These are phyloP conservation scores for Neospermospora avenae DNA, from an alignment of 2,329 filamentous ascomycete species.

Conservation along the genomic window DNA sequence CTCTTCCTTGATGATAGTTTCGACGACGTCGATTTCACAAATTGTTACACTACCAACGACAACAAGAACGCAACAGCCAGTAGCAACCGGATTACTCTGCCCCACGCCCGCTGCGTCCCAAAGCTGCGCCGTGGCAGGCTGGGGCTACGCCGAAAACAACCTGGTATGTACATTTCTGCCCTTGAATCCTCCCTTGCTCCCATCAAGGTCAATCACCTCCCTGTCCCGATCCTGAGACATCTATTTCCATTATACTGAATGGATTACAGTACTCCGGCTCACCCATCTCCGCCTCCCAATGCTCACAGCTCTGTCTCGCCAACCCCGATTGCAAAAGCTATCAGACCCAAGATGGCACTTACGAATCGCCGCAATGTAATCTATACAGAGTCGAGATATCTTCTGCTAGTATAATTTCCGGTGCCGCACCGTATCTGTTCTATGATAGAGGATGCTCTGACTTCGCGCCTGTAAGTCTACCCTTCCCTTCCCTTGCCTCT, in stretches of 20 bases:
- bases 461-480: constrained; percentile 13
- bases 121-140: too few relatives aligned
- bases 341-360: constrained; percentile 13
- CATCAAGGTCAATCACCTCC: too few relatives aligned
- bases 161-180: too few relatives aligned
- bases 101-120: too few relatives aligned
- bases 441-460: constrained; percentile 18
- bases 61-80: not conserved
- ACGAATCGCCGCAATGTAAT: constrained; percentile 14
- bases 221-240: constrained; percentile 11
- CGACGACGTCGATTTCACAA: not conserved
- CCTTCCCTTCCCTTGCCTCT: not conserved
- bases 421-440: constrained; percentile 16
- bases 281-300: constrained; percentile 9
- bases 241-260: too few relatives aligned
- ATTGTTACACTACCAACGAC: not conserved
- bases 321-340: constrained; percentile 17
- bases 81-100: constrained; percentile 9
- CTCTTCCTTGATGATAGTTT: too few relatives aligned
- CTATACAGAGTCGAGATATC: constrained; percentile 14
- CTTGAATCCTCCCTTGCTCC: too few relatives aligned
- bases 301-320: constrained; percentile 20
- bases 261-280: constrained; percentile 12
- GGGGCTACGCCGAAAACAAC: too few relatives aligned
- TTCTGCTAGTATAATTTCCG: constrained; percentile 10